phyloP scores from a whole-genome alignment of 75 land plant genomes.

The Picea glauca region DNA sequence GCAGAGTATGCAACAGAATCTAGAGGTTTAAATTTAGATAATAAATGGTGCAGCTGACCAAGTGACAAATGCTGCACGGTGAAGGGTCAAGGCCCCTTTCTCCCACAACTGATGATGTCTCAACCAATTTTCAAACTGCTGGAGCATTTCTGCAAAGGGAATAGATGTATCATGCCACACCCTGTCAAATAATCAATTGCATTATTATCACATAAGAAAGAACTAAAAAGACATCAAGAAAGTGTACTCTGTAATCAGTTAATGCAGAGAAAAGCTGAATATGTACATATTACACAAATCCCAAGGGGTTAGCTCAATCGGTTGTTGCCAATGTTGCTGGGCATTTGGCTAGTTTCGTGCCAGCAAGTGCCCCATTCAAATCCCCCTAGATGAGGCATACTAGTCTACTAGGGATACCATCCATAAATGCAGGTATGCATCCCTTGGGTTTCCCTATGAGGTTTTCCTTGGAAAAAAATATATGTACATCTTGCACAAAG shows the following conservation, averaged over 20 bases:
- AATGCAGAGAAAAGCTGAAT: neutral
- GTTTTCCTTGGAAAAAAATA: no score
- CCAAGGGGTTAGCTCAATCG: no score
- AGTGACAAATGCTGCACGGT: slow-evolving; percentile 89
- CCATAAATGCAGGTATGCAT: no score
- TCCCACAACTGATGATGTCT: slow-evolving; percentile 55
- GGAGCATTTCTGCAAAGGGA: slow-evolving; percentile 66
- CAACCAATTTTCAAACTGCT: slow-evolving; percentile 82
- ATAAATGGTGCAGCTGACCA: slow-evolving; percentile 41
- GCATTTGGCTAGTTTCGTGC: no score
- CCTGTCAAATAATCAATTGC: slow-evolving; percentile 30
- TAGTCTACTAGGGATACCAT: no score
- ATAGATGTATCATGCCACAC: slow-evolving; percentile 99
- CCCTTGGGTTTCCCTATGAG: no score
- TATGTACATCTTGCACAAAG: no score
- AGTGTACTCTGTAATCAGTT: neutral
- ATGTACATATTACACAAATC: neutral
- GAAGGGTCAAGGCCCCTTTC: slow-evolving; percentile 38
- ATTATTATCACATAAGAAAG: neutral
- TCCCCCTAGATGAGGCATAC: no score
- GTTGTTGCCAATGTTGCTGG: no score
- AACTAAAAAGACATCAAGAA: neutral
- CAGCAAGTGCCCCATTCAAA: no score
- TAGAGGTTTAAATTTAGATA: neutral
- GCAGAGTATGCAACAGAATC: neutral